Base-by-base conservation (phyloP, 2,329 filamentous ascomycete genomes). In the Mycosphaerelloides madeirae region DNA sequence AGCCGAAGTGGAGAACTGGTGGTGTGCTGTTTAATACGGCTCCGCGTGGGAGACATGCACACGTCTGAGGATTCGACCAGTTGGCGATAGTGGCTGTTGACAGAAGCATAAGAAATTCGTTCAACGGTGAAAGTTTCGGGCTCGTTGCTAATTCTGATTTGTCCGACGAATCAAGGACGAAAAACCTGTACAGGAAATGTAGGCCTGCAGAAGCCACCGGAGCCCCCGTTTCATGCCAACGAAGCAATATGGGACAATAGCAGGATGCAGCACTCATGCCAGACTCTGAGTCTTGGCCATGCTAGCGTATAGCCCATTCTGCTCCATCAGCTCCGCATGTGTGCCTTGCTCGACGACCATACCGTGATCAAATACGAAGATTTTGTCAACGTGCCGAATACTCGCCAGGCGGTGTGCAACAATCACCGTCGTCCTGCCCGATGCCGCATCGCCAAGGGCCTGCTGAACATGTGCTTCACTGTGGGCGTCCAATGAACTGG, bases 371-470 rank as follows among this genome's bases (percentile, higher is more conserved):
- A 93, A 78, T 0, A 91, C 85, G 56, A 86, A 87, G 32, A 90
- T 90, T n/a, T 82, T 70, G 62, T 91, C 82, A 1, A 85, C 84
- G 54, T 89, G 84, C 63, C 86, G 85, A 15, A 90, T 81, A 11
- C 84, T 91, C 0, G 83, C 83, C 38, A 91, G 70, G 12, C 86
- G 74, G 62, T 91, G 87, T 1, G 87, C 87, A 9, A 93, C 85
- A 2, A 85, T 84, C 3, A 93, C 72, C 49, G 85, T 86, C 2
- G 87, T 79, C 42, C 69, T 61, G 3, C 65, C 70, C 3, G 67
- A 63, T 6, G 35, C 36, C 12, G 68, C 69, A 15, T 64, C 65
- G 7, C 61, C 63, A 29, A 73, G 64, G 1, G 69, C 66, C 29
- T 60, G 59, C 33, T 70, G 68, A 19, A 74, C 64, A 20, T 66